phyloP scores from a whole-genome alignment of 2,329 filamentous ascomycete species.

The Claviceps spartinae region DNA sequence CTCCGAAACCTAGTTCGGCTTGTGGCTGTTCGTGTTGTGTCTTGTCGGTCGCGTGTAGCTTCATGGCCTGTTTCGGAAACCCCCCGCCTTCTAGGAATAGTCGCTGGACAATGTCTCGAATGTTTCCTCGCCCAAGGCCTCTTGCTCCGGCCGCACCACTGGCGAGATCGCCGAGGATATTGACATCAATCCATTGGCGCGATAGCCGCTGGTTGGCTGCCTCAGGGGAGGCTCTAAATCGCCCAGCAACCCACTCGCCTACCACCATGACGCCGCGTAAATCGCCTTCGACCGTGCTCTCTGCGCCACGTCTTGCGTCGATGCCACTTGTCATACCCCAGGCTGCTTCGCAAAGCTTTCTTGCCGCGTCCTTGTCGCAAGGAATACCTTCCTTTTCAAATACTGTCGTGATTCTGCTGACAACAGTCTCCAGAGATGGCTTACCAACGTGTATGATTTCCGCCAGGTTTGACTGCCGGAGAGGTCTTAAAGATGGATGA shows the following conservation, averaged over 20 bases:
- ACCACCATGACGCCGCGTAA: slow-evolving; percentile 76
- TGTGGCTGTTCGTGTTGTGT: slow-evolving; percentile 40
- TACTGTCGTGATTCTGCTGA: slow-evolving; percentile 64
- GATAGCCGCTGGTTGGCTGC: slow-evolving; percentile 40
- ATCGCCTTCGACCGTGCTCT: slow-evolving; percentile 57
- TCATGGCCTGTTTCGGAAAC: slow-evolving; percentile 47
- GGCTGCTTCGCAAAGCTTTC: slow-evolving; percentile 69
- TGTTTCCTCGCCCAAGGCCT: slow-evolving; percentile 56
- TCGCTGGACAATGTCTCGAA: slow-evolving; percentile 63
- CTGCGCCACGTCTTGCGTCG: slow-evolving; percentile 53
- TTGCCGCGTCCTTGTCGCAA: slow-evolving; percentile 78
- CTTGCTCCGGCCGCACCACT: slow-evolving; percentile 59
- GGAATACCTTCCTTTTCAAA: slow-evolving; percentile 82
- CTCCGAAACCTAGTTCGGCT: slow-evolving; percentile 54
- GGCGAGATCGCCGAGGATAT: slow-evolving; percentile 53
- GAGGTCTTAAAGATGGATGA: slow-evolving; percentile 70
- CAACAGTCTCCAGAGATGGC: slow-evolving; percentile 73
- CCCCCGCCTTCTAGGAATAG: slow-evolving; percentile 69
- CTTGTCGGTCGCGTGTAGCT: slow-evolving; percentile 28
- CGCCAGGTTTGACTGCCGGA: slow-evolving; percentile 72
- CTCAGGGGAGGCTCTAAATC: slow-evolving; percentile 39
- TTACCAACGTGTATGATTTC: slow-evolving; percentile 89
- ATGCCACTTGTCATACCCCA: slow-evolving; percentile 68
- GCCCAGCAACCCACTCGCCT: slow-evolving; percentile 71
- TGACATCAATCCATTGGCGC: slow-evolving; percentile 61